Percentiles rank a stretch among this genome's conserved stretches.
These are phyloP conservation scores for Closterium sp. DNA, from an alignment of 139 green algal genomes.

Conservation along the genomic window DNA sequence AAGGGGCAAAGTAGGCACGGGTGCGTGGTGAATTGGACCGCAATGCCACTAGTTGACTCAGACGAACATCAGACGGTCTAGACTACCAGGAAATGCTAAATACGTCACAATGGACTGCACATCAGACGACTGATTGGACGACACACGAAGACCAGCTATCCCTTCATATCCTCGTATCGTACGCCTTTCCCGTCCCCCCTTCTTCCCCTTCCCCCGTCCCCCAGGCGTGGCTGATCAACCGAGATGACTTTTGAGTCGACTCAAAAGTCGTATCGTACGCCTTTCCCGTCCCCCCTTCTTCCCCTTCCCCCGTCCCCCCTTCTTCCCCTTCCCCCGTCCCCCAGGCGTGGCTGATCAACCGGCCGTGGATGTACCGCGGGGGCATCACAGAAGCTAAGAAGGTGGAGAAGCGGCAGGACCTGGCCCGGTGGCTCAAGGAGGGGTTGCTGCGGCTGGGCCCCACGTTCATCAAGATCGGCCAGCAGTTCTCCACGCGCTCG, in stretches of 20 bases:
- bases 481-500: slow-evolving; percentile 92
- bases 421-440: slow-evolving; percentile 94
- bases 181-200: not conserved
- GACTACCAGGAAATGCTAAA: too few relatives aligned
- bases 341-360: slow-evolving; percentile 39
- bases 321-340: too few relatives aligned
- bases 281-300: not conserved
- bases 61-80: not conserved
- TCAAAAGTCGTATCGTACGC: not conserved
- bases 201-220: too few relatives aligned
- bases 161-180: too few relatives aligned
- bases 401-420: slow-evolving; percentile 45
- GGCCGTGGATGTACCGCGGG: slow-evolving; percentile 37
- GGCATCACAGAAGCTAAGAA: slow-evolving; percentile 39
- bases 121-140: not conserved
- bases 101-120: too few relatives aligned
- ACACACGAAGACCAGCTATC: not conserved
- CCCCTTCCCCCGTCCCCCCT: too few relatives aligned
- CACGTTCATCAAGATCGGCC: slow-evolving; percentile 94
- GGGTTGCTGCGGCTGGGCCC: slow-evolving; percentile 87
- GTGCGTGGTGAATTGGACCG: not conserved
- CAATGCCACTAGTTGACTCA: not conserved
- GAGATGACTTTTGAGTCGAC: too few relatives aligned
- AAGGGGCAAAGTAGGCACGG: not conserved
- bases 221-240: too few relatives aligned